Evolutionary conservation across 164 flowering plant species (phyloP).

Genomic region (Liriodendron chinense): DNA sequence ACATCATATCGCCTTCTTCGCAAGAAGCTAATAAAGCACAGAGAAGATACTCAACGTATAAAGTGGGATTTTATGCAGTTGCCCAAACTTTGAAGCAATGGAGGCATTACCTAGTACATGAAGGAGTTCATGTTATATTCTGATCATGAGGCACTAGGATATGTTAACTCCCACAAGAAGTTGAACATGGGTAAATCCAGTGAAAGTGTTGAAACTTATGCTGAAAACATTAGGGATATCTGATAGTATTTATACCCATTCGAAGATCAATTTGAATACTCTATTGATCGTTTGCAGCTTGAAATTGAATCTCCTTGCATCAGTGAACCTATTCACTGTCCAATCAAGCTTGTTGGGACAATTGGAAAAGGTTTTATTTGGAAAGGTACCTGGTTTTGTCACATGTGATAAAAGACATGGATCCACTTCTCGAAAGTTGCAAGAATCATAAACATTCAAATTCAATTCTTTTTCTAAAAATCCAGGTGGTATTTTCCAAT

Average conservation of each 20-base stretch:
- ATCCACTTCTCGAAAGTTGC: background rate
- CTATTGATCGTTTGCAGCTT: background rate
- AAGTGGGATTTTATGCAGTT: background rate
- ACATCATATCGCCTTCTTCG: background rate
- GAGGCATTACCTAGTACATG: too few species aligned
- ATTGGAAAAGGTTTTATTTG: background rate
- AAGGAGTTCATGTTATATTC: too few species aligned
- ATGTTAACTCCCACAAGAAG: background rate
- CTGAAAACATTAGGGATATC: background rate
- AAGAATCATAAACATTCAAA: background rate
- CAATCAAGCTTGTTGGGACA: background rate
- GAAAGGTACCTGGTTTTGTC: background rate
- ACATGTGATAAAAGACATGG: background rate
- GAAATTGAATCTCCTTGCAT: background rate
- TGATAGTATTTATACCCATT: background rate
- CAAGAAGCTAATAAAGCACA: background rate
- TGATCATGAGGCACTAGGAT: background rate
- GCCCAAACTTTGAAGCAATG: background rate
- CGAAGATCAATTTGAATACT: background rate
- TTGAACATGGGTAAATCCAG: background rate
- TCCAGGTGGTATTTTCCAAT: background rate
- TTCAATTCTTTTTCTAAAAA: background rate
- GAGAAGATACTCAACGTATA: background rate
- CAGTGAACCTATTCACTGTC: background rate
- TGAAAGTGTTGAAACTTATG: background rate